phyloP scores from a whole-genome alignment of 2,329 filamentous ascomycete species.

The Sarocladiaceae sp. region DNA sequence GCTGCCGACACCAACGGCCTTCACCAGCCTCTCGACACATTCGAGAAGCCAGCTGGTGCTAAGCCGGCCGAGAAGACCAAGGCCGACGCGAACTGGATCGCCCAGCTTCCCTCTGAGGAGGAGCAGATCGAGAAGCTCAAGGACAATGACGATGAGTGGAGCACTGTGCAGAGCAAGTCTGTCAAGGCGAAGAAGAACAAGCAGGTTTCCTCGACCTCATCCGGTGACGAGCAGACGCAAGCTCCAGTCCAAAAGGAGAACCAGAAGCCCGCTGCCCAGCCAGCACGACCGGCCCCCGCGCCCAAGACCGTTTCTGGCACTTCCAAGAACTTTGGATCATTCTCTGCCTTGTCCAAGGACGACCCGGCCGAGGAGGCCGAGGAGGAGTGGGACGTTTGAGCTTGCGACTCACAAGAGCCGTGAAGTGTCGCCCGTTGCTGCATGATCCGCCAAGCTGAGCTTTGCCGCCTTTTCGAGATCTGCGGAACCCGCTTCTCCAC shows the following conservation, averaged over 20 bases:
- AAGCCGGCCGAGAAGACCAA: slow-evolving; percentile 25
- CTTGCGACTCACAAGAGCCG: neutral
- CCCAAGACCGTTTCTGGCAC: slow-evolving; percentile 21
- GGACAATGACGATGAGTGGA: slow-evolving; percentile 52
- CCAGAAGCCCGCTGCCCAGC: slow-evolving; percentile 21
- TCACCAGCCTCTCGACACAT: slow-evolving; percentile 54
- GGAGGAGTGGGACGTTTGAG: slow-evolving; percentile 49
- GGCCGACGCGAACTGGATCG: slow-evolving; percentile 35
- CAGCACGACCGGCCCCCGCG: slow-evolving; percentile 23
- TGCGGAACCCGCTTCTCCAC: too few relatives aligned
- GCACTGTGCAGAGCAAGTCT: slow-evolving; percentile 49
- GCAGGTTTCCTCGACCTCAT: slow-evolving; percentile 22
- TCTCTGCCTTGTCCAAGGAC: slow-evolving; percentile 44
- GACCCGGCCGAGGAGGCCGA: slow-evolving; percentile 35
- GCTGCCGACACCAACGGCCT: slow-evolving; percentile 28
- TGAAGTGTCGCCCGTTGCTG: neutral
- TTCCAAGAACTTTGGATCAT: slow-evolving; percentile 38
- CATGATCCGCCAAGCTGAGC: too few relatives aligned
- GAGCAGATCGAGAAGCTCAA: slow-evolving; percentile 57
- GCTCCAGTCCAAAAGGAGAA: slow-evolving; percentile 1
- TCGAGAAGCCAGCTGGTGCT: slow-evolving; percentile 34
- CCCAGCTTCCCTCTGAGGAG: slow-evolving; percentile 55
- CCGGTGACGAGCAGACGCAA: slow-evolving; percentile 23
- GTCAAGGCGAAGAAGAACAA: slow-evolving; percentile 37
- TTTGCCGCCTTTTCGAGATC: too few relatives aligned